phyloP scores from a whole-genome alignment of 495 filamentous ascomycete genomes.

The Hypoxylon cercidicola region DNA sequence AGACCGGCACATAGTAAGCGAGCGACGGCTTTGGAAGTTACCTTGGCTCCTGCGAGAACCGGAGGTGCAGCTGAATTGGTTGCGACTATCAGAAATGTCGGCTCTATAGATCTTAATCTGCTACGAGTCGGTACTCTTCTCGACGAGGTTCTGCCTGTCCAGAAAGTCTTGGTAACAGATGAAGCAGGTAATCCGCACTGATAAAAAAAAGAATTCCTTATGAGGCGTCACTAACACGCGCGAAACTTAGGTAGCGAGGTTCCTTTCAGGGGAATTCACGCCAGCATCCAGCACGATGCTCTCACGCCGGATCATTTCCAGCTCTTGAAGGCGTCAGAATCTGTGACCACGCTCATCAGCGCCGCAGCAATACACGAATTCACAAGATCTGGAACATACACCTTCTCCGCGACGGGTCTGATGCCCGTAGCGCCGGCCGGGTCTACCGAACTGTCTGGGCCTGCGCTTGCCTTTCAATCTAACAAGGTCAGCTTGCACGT shows the following conservation, averaged over 20 bases:
- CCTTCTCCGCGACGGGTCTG: constrained; percentile 20
- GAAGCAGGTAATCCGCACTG: constrained; percentile 18
- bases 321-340: constrained; percentile 24
- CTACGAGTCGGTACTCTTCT: constrained; percentile 31
- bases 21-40: constrained; percentile 19
- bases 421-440: constrained; percentile 25
- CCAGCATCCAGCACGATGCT: constrained; percentile 32
- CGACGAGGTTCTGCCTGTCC: constrained; percentile 28
- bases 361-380: constrained; percentile 29
- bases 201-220: not conserved
- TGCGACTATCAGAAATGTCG: constrained; percentile 28
- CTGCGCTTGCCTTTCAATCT: constrained; percentile 20
- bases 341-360: constrained; percentile 20
- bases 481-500: constrained; percentile 24
- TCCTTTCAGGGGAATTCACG: constrained; percentile 25
- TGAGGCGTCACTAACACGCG: not conserved
- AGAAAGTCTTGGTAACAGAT: constrained; percentile 23
- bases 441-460: constrained; percentile 19
- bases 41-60: constrained; percentile 5
- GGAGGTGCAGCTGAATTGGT: constrained; percentile 23
- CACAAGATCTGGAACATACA: constrained; percentile 25
- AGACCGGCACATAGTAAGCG: not conserved
- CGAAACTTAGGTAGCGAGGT: constrained; percentile 19
- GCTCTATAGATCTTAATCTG: constrained; percentile 26
- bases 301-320: constrained; percentile 25